Conservation (phyloP, 345 rosid genomes). For the Citrus australasica region DNA sequence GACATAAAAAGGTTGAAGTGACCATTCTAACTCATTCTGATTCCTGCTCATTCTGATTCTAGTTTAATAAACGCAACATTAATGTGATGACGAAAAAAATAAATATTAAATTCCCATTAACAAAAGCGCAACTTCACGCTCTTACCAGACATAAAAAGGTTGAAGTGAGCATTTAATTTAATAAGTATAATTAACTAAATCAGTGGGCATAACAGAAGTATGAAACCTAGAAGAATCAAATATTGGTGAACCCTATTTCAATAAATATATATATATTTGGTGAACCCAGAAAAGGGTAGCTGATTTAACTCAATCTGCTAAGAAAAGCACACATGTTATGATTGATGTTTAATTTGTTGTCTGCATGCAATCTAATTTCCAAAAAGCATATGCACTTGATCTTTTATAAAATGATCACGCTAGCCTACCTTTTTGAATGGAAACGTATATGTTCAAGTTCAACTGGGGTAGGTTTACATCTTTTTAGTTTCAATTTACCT, state of each 20-base stretch:
- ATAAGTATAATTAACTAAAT: neutral
- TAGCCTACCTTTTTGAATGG: conserved; percentile 1
- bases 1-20: no score
- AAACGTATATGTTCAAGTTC: neutral
- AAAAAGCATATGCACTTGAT: neutral
- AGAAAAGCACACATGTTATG: neutral
- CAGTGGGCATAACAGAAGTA: neutral
- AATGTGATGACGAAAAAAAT: no score
- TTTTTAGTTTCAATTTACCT: neutral
- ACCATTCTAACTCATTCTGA: no score
- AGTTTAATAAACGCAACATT: no score
- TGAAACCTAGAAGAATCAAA: neutral
- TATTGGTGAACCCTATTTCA: neutral
- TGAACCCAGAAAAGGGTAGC: neutral
- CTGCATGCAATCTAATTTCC: neutral
- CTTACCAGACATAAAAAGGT: neutral
- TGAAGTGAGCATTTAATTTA: neutral
- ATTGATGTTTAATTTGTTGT: neutral
- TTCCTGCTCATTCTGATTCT: no score
- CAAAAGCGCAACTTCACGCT: neutral
- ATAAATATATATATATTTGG: no score
- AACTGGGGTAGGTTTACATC: conserved; percentile 13
- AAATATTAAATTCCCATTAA: no score
- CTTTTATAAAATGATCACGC: neutral
- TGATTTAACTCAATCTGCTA: neutral